A percentile compares a stretch with the other conserved stretches of the same genome.
Evolutionary conservation across 768 basidiomycete species (phyloP).

Genomic region (Psilocybe cubensis): DNA sequence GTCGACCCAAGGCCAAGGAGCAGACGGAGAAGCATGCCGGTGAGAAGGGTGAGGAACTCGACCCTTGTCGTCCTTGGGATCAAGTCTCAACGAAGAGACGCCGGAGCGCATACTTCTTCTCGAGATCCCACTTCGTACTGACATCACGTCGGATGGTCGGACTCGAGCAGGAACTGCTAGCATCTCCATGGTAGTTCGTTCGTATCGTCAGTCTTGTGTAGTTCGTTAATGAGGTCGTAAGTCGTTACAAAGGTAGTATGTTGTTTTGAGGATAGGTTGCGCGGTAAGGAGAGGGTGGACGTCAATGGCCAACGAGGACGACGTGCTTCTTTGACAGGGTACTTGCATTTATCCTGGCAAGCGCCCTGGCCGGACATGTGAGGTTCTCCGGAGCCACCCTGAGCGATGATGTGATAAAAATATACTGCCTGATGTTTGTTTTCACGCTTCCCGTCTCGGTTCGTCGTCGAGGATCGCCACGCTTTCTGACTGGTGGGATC

Average conservation of each 20-base stretch:
- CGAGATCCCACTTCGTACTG: not conserved
- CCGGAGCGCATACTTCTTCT: not conserved
- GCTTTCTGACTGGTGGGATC: not conserved
- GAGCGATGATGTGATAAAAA: not conserved
- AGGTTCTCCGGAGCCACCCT: not conserved
- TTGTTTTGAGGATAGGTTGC: not conserved
- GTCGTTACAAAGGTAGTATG: not conserved
- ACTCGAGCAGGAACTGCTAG: not conserved
- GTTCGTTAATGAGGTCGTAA: not conserved
- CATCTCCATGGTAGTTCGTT: not conserved
- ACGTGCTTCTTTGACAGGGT: constrained; percentile 1
- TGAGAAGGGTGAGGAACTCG: constrained; percentile 41
- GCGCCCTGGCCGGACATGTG: constrained; percentile 2
- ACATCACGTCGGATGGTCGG: not conserved
- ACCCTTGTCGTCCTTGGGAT: constrained; percentile 20
- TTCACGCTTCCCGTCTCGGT: not conserved
- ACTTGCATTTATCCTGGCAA: not conserved
- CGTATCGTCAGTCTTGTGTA: not conserved
- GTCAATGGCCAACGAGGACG: constrained; percentile 1
- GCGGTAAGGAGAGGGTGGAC: not conserved
- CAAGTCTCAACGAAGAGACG: constrained; percentile 6
- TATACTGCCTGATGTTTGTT: not conserved
- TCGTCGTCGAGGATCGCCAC: not conserved
- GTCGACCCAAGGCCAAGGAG: constrained; percentile 52
- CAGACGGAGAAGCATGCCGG: constrained; percentile 48